phyloP scores from a whole-genome alignment of 2,329 filamentous ascomycete genomes.

The Paraphoma chrysanthemicola region DNA sequence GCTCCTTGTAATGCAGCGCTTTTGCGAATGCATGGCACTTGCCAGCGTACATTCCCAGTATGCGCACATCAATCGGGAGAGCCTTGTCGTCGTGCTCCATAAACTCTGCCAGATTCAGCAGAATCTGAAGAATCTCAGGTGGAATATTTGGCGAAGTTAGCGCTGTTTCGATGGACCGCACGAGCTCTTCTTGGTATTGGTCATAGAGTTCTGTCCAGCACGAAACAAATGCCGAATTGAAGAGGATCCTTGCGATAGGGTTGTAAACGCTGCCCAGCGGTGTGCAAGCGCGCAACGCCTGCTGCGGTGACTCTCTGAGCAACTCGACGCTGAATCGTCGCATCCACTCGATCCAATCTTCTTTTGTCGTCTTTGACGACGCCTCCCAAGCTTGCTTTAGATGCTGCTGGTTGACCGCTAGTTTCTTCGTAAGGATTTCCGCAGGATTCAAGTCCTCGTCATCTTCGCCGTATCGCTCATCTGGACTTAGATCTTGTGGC shows the following conservation, averaged over 20 bases:
- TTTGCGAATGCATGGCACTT: conserved; percentile 99
- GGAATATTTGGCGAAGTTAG: conserved; percentile 95
- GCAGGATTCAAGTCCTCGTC: conserved; percentile 81
- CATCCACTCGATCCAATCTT: conserved; percentile 99
- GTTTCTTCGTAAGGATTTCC: conserved; percentile 88
- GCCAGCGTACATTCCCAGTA: conserved; percentile 90
- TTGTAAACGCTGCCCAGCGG: conserved; percentile 89
- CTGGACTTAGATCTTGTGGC: conserved; percentile 92
- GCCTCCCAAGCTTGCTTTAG: conserved; percentile 98
- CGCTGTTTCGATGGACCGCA: conserved; percentile 92
- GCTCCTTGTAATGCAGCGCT: conserved; percentile 96
- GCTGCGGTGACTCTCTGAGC: conserved; percentile 93
- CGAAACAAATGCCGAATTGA: conserved; percentile 98
- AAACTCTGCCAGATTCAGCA: conserved; percentile 96
- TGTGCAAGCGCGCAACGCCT: conserved; percentile 91
- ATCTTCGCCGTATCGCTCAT: conserved; percentile 78
- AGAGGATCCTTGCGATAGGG: conserved; percentile 88
- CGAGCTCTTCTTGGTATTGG: conserved; percentile 95
- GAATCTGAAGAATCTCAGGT: conserved; percentile 89
- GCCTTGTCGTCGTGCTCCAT: conserved; percentile 99
- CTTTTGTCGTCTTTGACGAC: conserved; percentile 92
- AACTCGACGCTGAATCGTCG: conserved; percentile 94
- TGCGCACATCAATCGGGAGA: conserved; percentile 93
- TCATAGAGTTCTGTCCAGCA: conserved; percentile 99
- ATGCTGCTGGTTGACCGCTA: conserved; percentile 97